These are phyloP conservation scores for Starmerella stigmatis DNA, from an alignment of 805 yeast genomes.

Conservation along the genomic window DNA sequence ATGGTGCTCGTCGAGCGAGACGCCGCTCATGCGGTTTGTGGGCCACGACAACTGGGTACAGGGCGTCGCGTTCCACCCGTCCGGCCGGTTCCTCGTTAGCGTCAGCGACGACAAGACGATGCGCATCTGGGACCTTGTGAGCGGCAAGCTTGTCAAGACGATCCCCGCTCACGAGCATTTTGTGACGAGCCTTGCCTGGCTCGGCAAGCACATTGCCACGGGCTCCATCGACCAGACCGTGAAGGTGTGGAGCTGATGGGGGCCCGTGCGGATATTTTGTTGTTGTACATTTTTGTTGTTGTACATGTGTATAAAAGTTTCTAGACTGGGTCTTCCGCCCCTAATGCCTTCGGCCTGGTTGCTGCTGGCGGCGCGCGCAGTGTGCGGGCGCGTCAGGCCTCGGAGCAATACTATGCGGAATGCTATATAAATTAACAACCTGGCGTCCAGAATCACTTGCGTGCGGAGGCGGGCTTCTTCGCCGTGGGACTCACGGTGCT, in stretches of 20 bases:
- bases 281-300: too few species aligned
- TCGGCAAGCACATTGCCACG: conserved; percentile 41
- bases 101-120: conserved; percentile 73
- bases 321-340: too few species aligned
- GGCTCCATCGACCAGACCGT: conserved; percentile 53
- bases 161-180: conserved; percentile 63
- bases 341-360: too few species aligned
- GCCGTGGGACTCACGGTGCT: neutral
- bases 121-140: conserved; percentile 62
- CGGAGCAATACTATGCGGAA: too few species aligned
- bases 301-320: too few species aligned
- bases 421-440: too few species aligned
- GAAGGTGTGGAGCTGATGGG: conserved; percentile 39
- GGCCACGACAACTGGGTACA: conserved; percentile 89
- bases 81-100: conserved; percentile 56
- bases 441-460: too few species aligned
- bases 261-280: neutral
- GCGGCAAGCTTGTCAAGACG: conserved; percentile 39
- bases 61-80: conserved; percentile 59
- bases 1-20: conserved; percentile 51
- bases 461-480: neutral
- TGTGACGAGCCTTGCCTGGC: conserved; percentile 44
- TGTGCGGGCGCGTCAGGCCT: too few species aligned
- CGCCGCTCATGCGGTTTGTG: conserved; percentile 42
- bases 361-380: too few species aligned